These are phyloP conservation scores for Malbranchea cinnamomea DNA, from an alignment of 2,329 filamentous ascomycete genomes.

Conservation along the genomic window DNA sequence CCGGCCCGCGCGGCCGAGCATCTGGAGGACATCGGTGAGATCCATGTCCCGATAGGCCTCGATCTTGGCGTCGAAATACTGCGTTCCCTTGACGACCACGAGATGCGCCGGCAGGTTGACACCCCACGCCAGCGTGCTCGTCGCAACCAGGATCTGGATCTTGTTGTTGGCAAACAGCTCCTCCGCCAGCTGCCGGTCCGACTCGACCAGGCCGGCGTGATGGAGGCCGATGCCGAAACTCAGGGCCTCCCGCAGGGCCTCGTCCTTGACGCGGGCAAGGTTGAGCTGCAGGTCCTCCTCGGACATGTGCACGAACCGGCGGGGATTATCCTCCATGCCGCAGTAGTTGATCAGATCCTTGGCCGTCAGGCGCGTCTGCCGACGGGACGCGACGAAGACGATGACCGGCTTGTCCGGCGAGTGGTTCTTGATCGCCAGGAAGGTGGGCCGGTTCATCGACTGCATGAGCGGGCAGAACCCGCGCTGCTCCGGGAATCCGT, in stretches of 20 bases:
- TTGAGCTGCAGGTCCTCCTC: conserved; percentile 87
- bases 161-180: conserved; percentile 96
- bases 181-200: conserved; percentile 78
- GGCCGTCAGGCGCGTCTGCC: conserved; percentile 87
- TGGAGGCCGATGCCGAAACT: conserved; percentile 95
- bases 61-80: conserved; percentile 95
- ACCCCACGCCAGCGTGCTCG: conserved; percentile 93
- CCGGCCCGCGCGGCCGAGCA: conserved; percentile 88
- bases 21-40: conserved; percentile 90
- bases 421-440: conserved; percentile 90
- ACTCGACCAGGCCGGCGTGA: conserved; percentile 91
- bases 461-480: conserved; percentile 98
- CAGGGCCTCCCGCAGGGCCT: conserved; percentile 80
- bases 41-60: conserved; percentile 99
- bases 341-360: conserved; percentile 96
- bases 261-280: conserved; percentile 80
- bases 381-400: conserved; percentile 89
- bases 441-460: conserved; percentile 95
- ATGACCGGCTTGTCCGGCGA: conserved; percentile 95
- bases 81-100: conserved; percentile 94
- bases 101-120: conserved; percentile 94
- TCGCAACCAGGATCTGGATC: conserved; percentile 91
- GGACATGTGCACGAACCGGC: conserved; percentile 82
- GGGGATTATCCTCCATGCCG: conserved; percentile 94
- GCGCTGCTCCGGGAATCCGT: conserved; percentile 87